Conservation (phyloP, 768 basidiomycete genomes). For the Lentinula edodes region DNA sequence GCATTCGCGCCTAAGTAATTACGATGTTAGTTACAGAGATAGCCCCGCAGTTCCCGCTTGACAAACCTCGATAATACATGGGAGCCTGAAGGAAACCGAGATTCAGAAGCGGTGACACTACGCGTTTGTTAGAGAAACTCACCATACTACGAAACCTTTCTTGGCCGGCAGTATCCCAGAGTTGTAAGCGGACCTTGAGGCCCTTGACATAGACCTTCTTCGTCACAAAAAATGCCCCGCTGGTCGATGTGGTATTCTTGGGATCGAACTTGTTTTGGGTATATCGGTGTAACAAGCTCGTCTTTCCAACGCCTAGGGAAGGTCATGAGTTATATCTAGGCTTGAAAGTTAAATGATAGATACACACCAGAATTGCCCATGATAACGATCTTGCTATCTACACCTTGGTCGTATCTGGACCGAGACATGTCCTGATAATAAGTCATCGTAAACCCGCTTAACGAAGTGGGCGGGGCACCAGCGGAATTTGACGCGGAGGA, state of each 20-base stretch:
- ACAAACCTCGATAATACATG: slow-evolving; percentile 83
- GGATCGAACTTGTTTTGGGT: slow-evolving; percentile 88
- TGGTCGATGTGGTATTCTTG: slow-evolving; percentile 84
- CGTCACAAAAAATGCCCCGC: slow-evolving; percentile 90
- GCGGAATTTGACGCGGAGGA: neutral
- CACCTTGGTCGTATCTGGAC: slow-evolving; percentile 72
- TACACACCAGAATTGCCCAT: slow-evolving; percentile 69
- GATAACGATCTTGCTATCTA: slow-evolving; percentile 94
- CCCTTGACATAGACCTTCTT: slow-evolving; percentile 88
- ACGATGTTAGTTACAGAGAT: neutral
- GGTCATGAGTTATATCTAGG: slow-evolving; percentile 6
- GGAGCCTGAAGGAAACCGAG: slow-evolving; percentile 54
- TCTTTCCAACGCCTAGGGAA: slow-evolving; percentile 80
- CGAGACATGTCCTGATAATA: slow-evolving; percentile 48
- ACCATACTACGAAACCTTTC: slow-evolving; percentile 89
- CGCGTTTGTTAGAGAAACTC: slow-evolving; percentile 2
- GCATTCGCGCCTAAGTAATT: slow-evolving; percentile 71
- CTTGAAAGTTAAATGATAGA: neutral
- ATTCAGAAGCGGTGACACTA: neutral
- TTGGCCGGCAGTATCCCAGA: slow-evolving; percentile 94
- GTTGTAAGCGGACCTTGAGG: slow-evolving; percentile 78
- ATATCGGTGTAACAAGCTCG: slow-evolving; percentile 85
- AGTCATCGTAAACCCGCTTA: slow-evolving; percentile 33
- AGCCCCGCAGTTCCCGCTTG: slow-evolving; percentile 9
- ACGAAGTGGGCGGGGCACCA: slow-evolving; percentile 4